phyloP scores from a whole-genome alignment of 257 asterid species.

The Haberlea rhodopensis region DNA sequence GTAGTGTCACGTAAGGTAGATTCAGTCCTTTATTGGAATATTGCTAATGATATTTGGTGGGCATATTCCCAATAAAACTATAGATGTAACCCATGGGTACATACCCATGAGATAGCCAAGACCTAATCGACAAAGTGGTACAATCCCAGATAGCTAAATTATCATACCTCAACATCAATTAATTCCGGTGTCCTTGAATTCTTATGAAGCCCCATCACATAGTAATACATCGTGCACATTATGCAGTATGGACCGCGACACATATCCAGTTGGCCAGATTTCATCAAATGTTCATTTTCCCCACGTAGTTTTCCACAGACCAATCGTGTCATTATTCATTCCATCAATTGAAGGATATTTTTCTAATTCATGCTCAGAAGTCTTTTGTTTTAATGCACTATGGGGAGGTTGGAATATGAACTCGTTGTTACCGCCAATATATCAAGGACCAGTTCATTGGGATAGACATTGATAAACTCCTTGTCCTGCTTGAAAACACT shows the following conservation, averaged over 20 bases:
- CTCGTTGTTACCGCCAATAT: constrained; percentile 36
- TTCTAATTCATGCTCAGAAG: constrained; percentile 37
- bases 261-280: constrained; percentile 88
- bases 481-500: constrained; percentile 40
- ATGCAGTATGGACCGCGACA: constrained; percentile 95
- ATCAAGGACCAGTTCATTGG: constrained; percentile 59
- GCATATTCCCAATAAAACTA: too few species aligned
- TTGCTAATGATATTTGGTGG: too few species aligned
- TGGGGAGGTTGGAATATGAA: constrained; percentile 43
- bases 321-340: constrained; percentile 37
- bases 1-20: too few species aligned
- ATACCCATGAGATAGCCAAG: too few species aligned
- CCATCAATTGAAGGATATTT: constrained; percentile 48
- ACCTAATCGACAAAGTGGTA: too few species aligned
- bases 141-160: not conserved
- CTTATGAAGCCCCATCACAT: constrained; percentile 42
- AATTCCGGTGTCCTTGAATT: constrained; percentile 47
- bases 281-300: constrained; percentile 70
- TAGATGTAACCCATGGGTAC: too few species aligned
- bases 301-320: constrained; percentile 42
- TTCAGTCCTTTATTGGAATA: too few species aligned
- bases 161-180: constrained; percentile 65
- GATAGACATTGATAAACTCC: constrained; percentile 72
- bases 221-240: constrained; percentile 70
- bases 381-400: constrained; percentile 31